Evolutionary conservation across 116 monocot species (phyloP), one percentile per base, ranked within the genome.

Genomic region (Posidonia oceanica): DNA sequence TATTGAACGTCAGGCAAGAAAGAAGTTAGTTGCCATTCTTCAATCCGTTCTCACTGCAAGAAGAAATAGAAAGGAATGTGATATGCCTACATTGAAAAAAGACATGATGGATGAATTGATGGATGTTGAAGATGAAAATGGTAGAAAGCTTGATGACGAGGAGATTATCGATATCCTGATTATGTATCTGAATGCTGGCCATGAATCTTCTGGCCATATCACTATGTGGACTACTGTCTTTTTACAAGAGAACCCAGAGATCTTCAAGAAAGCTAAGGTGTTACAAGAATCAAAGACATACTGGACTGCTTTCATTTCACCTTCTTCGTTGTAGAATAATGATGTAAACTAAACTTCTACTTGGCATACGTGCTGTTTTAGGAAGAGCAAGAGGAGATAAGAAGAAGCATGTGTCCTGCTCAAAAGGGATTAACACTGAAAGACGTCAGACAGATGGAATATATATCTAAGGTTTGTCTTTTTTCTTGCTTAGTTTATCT

Each of bases 101-200:
- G 99, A 99, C 72, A 90, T 99, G 93, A 85, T 99, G 99, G 93
- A 93, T 64, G 20, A 60, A 65, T 69, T 99, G 29, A 76, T 99
- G 13, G 90, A 93, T 4, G 84, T 80, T 42, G 78, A 84, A 72
- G 90, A 90, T 78, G 93, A 88, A 59, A 76, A 78, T 48, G 93
- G 88, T 3, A 71, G 77, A 69, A 84, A 55, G 18, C 74, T 99
- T 69, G 74, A 48, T 29, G 90, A 99, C 65, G 93, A 99, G 69
- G 90, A 99, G 78, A 90, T 99, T 39, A 83, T 93, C 4, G 99
- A 99, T 51, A 69, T 85, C 38, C 71, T 99, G 70, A 76, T 93
- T 68, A 99, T 99, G 99, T 99, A 99, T 69, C 88, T 99, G 48
- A 99, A 99, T 72, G 99, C 93, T 38, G 99, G 99, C 17, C 99